A percentile compares a stretch with the other conserved stretches of the same genome.
phyloP scores from a whole-genome alignment of 345 rosid species.

The Syzygium aromaticum region DNA sequence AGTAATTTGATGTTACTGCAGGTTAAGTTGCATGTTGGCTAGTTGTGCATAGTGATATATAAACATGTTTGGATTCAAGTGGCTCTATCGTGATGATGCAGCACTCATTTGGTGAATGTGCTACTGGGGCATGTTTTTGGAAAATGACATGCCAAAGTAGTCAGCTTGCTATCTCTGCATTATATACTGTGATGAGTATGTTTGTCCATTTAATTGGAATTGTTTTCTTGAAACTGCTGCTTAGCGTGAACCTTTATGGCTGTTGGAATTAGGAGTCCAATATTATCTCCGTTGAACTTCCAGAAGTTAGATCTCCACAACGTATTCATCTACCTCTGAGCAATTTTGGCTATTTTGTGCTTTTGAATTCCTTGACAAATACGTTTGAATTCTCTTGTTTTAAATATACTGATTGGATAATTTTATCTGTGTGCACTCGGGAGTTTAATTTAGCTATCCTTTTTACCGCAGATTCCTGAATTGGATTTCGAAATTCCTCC shows the following conservation, averaged over 20 bases:
- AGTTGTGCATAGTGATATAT: background rate
- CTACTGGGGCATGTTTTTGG: background rate
- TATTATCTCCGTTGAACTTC: background rate
- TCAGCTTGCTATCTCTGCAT: background rate
- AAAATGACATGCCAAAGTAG: background rate
- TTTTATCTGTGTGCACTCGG: background rate
- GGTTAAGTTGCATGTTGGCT: background rate
- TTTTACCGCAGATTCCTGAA: constrained; percentile 62
- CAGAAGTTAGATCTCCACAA: background rate
- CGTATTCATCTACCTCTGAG: background rate
- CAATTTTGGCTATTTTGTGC: background rate
- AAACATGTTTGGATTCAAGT: background rate
- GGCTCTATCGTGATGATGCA: background rate
- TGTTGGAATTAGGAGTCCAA: background rate
- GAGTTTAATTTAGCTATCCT: background rate
- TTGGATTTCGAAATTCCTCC: constrained; percentile 94
- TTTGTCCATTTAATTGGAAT: background rate
- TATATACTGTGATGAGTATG: background rate
- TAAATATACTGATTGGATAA: background rate
- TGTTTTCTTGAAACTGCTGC: background rate
- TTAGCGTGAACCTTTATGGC: background rate
- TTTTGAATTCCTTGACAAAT: background rate
- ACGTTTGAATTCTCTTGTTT: background rate
- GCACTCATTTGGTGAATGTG: background rate
- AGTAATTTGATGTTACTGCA: background rate